Base-by-base conservation (phyloP, 2,329 filamentous ascomycete genomes). In the Penicillium sp. region DNA sequence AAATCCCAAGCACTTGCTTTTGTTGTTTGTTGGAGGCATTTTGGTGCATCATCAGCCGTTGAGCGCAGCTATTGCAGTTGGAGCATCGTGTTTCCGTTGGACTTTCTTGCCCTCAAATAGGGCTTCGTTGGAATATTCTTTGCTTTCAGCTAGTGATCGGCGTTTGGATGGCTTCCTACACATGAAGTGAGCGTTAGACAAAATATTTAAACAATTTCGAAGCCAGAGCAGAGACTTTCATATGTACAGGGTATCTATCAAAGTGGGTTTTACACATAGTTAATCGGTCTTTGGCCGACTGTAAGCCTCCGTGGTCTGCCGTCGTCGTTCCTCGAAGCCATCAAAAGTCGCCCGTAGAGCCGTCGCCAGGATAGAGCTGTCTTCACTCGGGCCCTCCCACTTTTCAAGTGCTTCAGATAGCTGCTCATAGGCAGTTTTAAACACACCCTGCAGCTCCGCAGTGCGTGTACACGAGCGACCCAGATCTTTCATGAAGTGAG, bases 401-500 rank as follows among this genome's bases (percentile, higher is more conserved):
- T 29, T 37, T 18, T 59, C 44, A 18, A 68, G 55, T 3, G 56
- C 52, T 3, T 29, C 37, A 31, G 52, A 50, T 24, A 74, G 53
- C 29, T 55, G 51, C 20, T 59, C 46, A 54, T 68, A 46, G 20
- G 67, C 62, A 33, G 48, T 41, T 4, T 58, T 55, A 39, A 81
- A 72, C 0, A 73, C 77, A 10, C 48, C 52, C 51, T 77, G 72
- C 13, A 83, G 58, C 49, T 82, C 75, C 50, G 73, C 73, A 52
- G 80, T 78, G 12, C 71, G 71, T 46, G 72, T 66, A 39, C 68
- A 72, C 46, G 73, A 73, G 38, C 68, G 66, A 29, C 81, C 81
- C 1, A 84, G 70, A 58, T 85, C 78, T 60, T 82, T 82, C 58
- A 72, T 71, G 18, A 74, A 72, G 58, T 83, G 75, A 6, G 79